Conservation (phyloP, 73 alveolate genomes). For the Urostyla sp. region DNA sequence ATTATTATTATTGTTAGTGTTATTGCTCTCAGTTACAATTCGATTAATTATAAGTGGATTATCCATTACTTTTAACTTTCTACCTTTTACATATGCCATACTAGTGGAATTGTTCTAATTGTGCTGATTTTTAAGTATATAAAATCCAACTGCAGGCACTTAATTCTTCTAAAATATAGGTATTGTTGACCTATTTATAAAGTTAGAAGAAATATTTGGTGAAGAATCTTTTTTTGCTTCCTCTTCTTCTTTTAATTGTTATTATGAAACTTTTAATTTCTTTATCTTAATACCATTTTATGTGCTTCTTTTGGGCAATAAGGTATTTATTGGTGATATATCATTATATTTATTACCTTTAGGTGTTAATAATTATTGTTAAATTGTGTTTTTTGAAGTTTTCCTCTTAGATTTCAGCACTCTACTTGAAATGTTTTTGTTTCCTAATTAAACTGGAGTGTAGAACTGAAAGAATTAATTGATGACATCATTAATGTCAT, state of each 20-base stretch:
- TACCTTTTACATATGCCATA: background rate
- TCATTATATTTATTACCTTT: background rate
- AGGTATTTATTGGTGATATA: background rate
- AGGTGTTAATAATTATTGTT: background rate
- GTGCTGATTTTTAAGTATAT: background rate
- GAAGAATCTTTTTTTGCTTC: background rate
- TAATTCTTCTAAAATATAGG: slow-evolving; percentile 12
- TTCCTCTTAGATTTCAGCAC: background rate
- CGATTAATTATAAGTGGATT: slow-evolving; percentile 39
- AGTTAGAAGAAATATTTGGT: background rate
- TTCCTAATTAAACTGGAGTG: background rate
- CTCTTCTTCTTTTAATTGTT: background rate
- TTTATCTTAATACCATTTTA: background rate
- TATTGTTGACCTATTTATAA: slow-evolving; percentile 14
- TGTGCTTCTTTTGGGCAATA: background rate
- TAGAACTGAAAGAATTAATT: slow-evolving; percentile 18
- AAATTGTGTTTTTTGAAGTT: background rate
- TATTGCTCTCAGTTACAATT: slow-evolving; percentile 44
- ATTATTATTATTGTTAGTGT: too few relatives aligned
- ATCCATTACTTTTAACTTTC: background rate
- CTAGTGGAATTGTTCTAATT: background rate
- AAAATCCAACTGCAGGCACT: slow-evolving; percentile 7
- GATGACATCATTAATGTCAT: slow-evolving; percentile 45
- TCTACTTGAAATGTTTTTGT: background rate
- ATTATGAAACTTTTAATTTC: background rate